Percentiles rank a stretch among this genome's conserved stretches.
Evolutionary conservation across 257 asterid species (phyloP).

Genomic region (Petrea volubilis): DNA sequence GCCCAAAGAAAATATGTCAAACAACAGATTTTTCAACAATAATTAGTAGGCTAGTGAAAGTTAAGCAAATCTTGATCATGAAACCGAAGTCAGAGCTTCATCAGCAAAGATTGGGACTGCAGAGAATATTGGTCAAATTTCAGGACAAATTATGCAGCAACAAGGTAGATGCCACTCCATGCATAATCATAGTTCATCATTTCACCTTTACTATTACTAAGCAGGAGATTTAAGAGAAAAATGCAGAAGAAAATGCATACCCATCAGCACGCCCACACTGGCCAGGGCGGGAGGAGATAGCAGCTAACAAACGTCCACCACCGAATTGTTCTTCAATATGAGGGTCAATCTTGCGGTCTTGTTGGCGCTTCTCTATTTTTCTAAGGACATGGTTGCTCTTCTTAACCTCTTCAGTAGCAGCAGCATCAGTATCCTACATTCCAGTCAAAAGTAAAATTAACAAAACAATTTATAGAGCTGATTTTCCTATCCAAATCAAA

Average conservation of each 20-base stretch:
- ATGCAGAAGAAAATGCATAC: constrained; percentile 23
- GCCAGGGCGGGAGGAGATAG: constrained; percentile 68
- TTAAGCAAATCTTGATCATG: too few relatives aligned
- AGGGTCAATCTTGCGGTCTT: constrained; percentile 56
- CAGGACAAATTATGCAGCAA: neutral
- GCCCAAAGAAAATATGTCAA: neutral
- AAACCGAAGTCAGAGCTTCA: too few relatives aligned
- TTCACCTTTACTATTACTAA: neutral
- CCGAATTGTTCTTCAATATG: constrained; percentile 70
- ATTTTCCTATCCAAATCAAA: neutral
- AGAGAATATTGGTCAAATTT: too few relatives aligned
- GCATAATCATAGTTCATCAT: neutral
- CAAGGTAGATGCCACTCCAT: neutral
- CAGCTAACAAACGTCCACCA: constrained; percentile 59
- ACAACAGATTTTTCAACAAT: neutral
- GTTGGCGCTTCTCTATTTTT: constrained; percentile 62
- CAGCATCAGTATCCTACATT: constrained; percentile 37
- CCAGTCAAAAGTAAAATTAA: neutral
- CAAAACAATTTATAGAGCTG: neutral
- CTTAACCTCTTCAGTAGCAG: constrained; percentile 53
- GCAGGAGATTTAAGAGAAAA: neutral
- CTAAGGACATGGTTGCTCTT: constrained; percentile 62
- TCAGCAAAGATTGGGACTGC: too few relatives aligned
- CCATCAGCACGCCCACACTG: constrained; percentile 75
- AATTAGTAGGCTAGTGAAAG: neutral